Conservation (phyloP, 148 eudicot genomes). For the Camellia granthamiana region DNA sequence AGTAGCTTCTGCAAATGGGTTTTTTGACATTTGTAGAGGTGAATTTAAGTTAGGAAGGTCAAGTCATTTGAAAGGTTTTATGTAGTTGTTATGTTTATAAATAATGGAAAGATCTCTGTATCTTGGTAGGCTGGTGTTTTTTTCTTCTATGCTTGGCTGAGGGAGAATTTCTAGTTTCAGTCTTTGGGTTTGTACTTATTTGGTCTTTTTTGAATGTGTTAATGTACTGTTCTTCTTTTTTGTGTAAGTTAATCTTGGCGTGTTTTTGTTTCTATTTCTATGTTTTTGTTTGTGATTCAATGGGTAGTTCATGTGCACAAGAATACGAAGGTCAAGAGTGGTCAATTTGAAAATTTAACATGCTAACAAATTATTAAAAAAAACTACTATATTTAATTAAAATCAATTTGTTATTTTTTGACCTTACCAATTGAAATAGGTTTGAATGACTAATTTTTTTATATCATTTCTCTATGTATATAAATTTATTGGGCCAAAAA, state of each 20-base stretch:
- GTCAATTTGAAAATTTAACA: too few species aligned
- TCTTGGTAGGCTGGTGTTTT: conserved; percentile 32
- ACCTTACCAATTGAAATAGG: too few species aligned
- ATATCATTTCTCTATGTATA: too few species aligned
- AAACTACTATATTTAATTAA: too few species aligned
- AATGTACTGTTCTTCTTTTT: not conserved
- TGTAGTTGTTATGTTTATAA: not conserved
- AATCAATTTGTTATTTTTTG: too few species aligned
- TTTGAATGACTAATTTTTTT: too few species aligned
- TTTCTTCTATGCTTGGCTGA: conserved; percentile 24
- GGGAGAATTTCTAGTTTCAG: not conserved
- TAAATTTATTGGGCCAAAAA: too few species aligned
- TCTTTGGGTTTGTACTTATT: not conserved
- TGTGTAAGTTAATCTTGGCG: not conserved
- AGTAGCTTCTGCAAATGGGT: conserved; percentile 35
- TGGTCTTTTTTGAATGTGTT: not conserved
- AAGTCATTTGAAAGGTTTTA: not conserved
- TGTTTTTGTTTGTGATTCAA: too few species aligned
- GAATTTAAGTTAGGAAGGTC: not conserved
- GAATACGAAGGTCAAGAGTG: too few species aligned
- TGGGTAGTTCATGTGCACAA: too few species aligned
- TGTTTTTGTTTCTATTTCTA: not conserved
- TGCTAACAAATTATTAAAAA: too few species aligned
- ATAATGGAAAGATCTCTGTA: conserved; percentile 12
- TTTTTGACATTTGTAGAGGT: conserved; percentile 57